Percentiles rank a stretch among this genome's conserved stretches.
Evolutionary conservation across 2,329 filamentous ascomycete species (phyloP).

Genomic region (Pseudocercospora cruenta): DNA sequence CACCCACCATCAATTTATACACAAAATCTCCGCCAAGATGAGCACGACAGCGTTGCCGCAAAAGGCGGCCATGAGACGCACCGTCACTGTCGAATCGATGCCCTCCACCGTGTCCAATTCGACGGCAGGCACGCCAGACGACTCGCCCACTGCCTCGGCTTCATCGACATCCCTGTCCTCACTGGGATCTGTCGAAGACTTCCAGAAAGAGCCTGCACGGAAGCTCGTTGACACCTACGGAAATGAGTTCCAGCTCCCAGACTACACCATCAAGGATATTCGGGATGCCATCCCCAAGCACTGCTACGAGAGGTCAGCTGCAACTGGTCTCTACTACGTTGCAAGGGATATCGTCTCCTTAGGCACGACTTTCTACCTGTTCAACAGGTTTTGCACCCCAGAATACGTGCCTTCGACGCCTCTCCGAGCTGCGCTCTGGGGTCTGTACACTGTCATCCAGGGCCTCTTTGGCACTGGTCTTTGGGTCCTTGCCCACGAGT

Average conservation of each 20-base stretch:
- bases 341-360: slow-evolving; percentile 76
- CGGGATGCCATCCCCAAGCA: slow-evolving; percentile 96
- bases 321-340: slow-evolving; percentile 79
- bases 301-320: slow-evolving; percentile 83
- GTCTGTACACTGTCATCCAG: slow-evolving; percentile 77
- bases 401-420: slow-evolving; percentile 74
- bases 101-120: slow-evolving; percentile 59
- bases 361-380: slow-evolving; percentile 78
- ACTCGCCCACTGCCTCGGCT: slow-evolving; percentile 65
- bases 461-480: slow-evolving; percentile 91
- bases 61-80: slow-evolving; percentile 47
- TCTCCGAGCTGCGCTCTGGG: slow-evolving; percentile 67
- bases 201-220: slow-evolving; percentile 50
- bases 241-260: slow-evolving; percentile 89
- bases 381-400: slow-evolving; percentile 86
- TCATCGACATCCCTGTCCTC: slow-evolving; percentile 94
- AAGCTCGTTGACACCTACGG: slow-evolving; percentile 89
- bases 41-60: slow-evolving; percentile 59
- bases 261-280: slow-evolving; percentile 98
- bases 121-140: slow-evolving; percentile 58
- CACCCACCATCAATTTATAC: neutral
- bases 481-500: slow-evolving; percentile 98
- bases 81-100: slow-evolving; percentile 55
- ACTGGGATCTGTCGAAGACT: slow-evolving; percentile 68
- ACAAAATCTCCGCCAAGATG: slow-evolving; percentile 35